These are phyloP conservation scores for Ambispora gerdemannii DNA, from an alignment of 192 early-diverging fungal genomes.

Conservation along the genomic window DNA sequence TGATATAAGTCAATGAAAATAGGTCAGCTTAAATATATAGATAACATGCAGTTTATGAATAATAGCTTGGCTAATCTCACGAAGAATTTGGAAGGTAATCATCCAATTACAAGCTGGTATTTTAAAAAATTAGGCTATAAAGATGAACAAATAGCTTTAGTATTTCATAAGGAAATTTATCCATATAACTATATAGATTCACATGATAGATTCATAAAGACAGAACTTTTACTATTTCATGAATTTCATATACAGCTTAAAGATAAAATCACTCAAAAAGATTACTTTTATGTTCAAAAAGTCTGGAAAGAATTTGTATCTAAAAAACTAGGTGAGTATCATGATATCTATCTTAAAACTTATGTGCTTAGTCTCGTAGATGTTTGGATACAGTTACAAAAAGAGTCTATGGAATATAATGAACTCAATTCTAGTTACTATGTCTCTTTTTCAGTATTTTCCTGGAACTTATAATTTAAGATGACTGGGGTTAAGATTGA, in stretches of 20 bases:
- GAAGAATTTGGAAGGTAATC: too few relatives aligned
- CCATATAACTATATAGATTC: slow-evolving; percentile 12
- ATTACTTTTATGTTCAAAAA: neutral
- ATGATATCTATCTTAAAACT: neutral
- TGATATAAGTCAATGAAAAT: slow-evolving; percentile 14
- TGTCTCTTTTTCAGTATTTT: neutral
- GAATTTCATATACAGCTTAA: too few relatives aligned
- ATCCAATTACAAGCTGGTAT: too few relatives aligned
- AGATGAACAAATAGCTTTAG: neutral
- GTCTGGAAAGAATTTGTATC: neutral
- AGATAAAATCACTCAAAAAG: neutral
- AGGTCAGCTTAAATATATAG: too few relatives aligned
- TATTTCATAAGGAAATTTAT: slow-evolving; percentile 2
- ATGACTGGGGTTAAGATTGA: slow-evolving; percentile 12
- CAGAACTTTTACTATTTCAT: too few relatives aligned
- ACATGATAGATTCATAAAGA: slow-evolving; percentile 4
- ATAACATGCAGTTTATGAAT: too few relatives aligned
- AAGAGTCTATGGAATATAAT: too few relatives aligned
- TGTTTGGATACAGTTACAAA: neutral
- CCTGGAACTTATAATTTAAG: slow-evolving; percentile 2
- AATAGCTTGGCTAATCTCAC: too few relatives aligned
- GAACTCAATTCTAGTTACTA: slow-evolving; percentile 1
- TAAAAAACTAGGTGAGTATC: neutral
- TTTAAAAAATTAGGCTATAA: slow-evolving; percentile 14
- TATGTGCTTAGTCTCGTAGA: slow-evolving; percentile 7